Evolutionary conservation across 495 filamentous ascomycete species (phyloP), one percentile per base, ranked within the genome.

Genomic region (Filosporella fistucella): DNA sequence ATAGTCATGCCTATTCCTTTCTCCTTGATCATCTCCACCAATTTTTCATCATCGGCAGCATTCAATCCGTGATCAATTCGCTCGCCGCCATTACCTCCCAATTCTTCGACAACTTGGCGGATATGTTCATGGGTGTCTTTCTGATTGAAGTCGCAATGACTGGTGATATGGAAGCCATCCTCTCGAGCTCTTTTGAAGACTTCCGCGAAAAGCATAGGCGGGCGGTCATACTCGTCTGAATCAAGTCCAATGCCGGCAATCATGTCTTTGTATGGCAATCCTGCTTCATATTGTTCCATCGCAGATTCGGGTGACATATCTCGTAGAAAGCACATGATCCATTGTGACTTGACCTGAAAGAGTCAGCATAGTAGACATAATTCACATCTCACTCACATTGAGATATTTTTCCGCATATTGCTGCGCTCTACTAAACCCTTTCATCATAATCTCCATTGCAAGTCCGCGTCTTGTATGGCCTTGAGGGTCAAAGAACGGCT

Each of bases 401-500:
- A 86, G 68, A 41, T 87, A 75, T 10, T 47, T 47, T 58, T 81
- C 72, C 0, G 84, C 85, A 30, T 77, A 71, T 42, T 65, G 53
- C 49, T 80, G 78, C 0, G 79, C 85, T n/a, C 65, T 64, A 10
- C 59, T 63, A 55, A 86, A 81, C 0, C 84, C 84, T 4, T 50
- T 53, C 6, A 88, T 65, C 18, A 88, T 67, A 6, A 75, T 78
- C 1, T 68, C 50, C 52, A 81, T 79, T 6, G 67, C n/a, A 8
- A 89, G 61, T 14, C 80, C 80, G 18, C 84, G 74, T 16, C 62
- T 58, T n/a, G 72, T 68, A 59, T 90, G 86, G 3, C 81, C 82
- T 54, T 89, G 84, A 7, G 85, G 84, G 60, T 89, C 85, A 66
- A 88, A 89, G 64, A 86, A 88, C 39, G 86, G 74, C 53, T 90